These are phyloP conservation scores for Sporothrix pseudoabietina DNA, from an alignment of 2,329 filamentous ascomycete genomes.

Conservation along the genomic window DNA sequence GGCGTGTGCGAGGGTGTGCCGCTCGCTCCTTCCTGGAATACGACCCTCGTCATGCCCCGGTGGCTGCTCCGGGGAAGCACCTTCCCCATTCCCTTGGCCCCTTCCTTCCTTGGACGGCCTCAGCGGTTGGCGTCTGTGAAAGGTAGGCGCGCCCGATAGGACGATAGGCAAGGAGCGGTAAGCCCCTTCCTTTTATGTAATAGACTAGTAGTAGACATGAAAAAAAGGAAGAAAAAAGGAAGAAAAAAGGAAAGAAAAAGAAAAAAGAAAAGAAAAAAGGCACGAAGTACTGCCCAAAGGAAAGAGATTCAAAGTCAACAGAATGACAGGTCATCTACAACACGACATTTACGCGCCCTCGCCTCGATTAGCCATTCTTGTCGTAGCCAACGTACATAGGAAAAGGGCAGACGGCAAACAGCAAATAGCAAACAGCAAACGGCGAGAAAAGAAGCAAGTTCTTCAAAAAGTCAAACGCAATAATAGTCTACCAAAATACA, in stretches of 20 bases:
- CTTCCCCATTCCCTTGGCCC: slow-evolving; percentile 6
- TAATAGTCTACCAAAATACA: neutral
- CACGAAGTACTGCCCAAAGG: neutral
- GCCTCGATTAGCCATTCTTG: neutral
- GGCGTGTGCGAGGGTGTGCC: neutral
- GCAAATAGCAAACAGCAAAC: neutral
- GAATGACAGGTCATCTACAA: neutral
- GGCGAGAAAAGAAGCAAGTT: neutral
- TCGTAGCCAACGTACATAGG: neutral
- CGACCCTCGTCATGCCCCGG: neutral
- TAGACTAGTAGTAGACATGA: neutral
- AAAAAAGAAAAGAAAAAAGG: neutral
- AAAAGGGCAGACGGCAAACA: neutral
- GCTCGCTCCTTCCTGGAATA: slow-evolving; percentile 11
- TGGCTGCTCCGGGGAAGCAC: slow-evolving; percentile 2
- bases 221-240: neutral
- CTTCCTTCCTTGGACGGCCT: slow-evolving; percentile 7
- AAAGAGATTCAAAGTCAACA: neutral
- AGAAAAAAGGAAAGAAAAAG: neutral
- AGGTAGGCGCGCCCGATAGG: slow-evolving; percentile 1
- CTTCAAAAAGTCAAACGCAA: neutral
- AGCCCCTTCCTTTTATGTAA: neutral
- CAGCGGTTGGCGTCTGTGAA: slow-evolving; percentile 22
- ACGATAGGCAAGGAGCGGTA: slow-evolving; percentile 2
- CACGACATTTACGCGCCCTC: neutral